phyloP scores from a whole-genome alignment of 106 monocot species.

The Posidonia australis region DNA sequence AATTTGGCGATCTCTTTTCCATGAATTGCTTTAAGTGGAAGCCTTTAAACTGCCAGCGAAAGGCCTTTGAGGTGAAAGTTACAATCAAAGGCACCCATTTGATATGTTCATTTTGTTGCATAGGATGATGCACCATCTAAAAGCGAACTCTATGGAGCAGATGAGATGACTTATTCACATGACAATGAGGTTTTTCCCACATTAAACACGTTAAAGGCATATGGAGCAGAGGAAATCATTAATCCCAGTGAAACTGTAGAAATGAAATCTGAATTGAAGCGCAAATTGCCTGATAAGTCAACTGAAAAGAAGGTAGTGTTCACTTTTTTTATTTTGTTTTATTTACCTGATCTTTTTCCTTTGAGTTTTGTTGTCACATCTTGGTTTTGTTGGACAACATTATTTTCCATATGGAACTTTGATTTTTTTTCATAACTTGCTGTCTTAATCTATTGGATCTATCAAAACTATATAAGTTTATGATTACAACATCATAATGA shows the following conservation, averaged over 20 bases:
- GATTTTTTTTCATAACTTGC: too few relatives aligned
- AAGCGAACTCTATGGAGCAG: slow-evolving; percentile 35
- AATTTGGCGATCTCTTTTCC: neutral
- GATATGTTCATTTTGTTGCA: neutral
- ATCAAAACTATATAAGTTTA: too few relatives aligned
- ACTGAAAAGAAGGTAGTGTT: slow-evolving; percentile 74
- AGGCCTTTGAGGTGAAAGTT: neutral
- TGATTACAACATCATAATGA: too few relatives aligned
- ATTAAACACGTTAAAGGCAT: slow-evolving; percentile 15
- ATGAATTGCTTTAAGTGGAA: neutral
- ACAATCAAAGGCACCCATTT: slow-evolving; percentile 6
- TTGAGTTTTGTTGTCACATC: neutral
- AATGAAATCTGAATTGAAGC: slow-evolving; percentile 35
- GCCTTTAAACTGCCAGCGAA: neutral
- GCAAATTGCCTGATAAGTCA: slow-evolving; percentile 57
- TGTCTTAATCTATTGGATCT: too few relatives aligned
- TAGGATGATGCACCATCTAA: slow-evolving; percentile 36
- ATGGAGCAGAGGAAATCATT: slow-evolving; percentile 28
- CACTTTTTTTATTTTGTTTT: neutral
- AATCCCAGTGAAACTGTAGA: slow-evolving; percentile 23
- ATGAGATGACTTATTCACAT: slow-evolving; percentile 67
- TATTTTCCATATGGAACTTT: neutral
- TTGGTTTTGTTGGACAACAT: neutral
- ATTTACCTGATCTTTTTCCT: neutral
- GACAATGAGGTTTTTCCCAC: slow-evolving; percentile 75